Conservation (phyloP, 441 rosid genomes). For the Croton laevigatus region DNA sequence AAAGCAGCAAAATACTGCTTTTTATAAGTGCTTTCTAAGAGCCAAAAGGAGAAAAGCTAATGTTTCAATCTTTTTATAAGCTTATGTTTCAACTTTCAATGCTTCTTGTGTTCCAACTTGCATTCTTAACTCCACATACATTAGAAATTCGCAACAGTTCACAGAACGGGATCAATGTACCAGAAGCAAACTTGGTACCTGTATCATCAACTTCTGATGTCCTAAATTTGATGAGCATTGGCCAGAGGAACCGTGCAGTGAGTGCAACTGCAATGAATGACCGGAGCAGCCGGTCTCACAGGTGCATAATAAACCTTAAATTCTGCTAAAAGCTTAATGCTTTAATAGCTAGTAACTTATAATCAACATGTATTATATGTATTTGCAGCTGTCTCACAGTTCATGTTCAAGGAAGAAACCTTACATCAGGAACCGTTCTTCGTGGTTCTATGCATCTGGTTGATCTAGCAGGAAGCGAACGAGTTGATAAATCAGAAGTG, state of each 20-base stretch:
- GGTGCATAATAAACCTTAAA: conserved; percentile 33
- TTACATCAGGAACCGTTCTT: conserved; percentile 58
- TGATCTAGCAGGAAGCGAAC: conserved; percentile 91
- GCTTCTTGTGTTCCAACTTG: not conserved
- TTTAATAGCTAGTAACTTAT: not conserved
- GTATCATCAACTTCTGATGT: conserved; percentile 75
- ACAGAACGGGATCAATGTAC: conserved; percentile 79
- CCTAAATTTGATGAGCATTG: conserved; percentile 67
- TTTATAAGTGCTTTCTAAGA: too few species aligned
- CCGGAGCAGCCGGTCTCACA: conserved; percentile 93
- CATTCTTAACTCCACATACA: conserved; percentile 51
- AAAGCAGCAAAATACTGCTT: too few species aligned
- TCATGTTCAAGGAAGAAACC: conserved; percentile 78
- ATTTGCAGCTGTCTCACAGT: conserved; percentile 78
- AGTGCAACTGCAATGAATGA: conserved; percentile 87
- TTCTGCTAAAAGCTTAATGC: not conserved
- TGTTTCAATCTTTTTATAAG: too few species aligned
- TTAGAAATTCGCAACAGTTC: conserved; percentile 86
- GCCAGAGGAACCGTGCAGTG: conserved; percentile 77
- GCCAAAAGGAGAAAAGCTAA: too few species aligned
- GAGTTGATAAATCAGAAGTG: conserved; percentile 83
- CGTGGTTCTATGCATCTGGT: conserved; percentile 91
- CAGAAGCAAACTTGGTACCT: conserved; percentile 72
- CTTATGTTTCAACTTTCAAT: not conserved
- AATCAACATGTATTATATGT: conserved; percentile 9